Evolutionary conservation across 768 basidiomycete species (phyloP).

Genomic region (Auricularia heimuer): DNA sequence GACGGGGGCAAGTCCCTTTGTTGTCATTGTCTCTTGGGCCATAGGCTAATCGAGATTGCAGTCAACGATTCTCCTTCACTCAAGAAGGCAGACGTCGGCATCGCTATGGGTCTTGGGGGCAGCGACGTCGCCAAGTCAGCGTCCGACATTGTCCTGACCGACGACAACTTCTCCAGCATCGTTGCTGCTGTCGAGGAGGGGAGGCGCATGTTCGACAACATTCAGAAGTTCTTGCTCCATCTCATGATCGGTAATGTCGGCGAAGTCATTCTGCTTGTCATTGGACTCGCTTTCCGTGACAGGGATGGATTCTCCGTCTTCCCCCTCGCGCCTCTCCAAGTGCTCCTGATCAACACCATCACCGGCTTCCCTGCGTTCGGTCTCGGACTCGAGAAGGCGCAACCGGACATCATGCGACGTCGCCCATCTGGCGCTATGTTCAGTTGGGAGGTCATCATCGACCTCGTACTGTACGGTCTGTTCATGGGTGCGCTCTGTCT

Average conservation of each 20-base stretch:
- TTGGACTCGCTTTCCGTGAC: conserved; percentile 50
- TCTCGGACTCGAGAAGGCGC: conserved; percentile 42
- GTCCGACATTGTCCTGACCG: conserved; percentile 52
- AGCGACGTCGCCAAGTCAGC: conserved; percentile 50
- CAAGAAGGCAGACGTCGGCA: conserved; percentile 47
- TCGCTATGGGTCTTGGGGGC: conserved; percentile 50
- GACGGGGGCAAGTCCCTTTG: conserved; percentile 13
- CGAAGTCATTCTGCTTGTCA: conserved; percentile 42
- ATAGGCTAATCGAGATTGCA: conserved; percentile 20
- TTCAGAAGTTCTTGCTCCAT: conserved; percentile 46
- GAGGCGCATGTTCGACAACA: conserved; percentile 47
- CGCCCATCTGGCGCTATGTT: conserved; percentile 32
- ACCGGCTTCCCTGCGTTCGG: conserved; percentile 48
- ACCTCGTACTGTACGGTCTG: conserved; percentile 28
- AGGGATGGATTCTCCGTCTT: conserved; percentile 38
- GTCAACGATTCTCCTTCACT: conserved; percentile 53
- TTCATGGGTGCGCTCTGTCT: conserved; percentile 24
- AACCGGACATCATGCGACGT: conserved; percentile 39
- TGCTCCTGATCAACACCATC: conserved; percentile 46
- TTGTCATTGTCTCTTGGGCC: neutral
- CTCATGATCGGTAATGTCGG: conserved; percentile 45
- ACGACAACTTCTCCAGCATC: conserved; percentile 59
- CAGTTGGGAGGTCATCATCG: conserved; percentile 23
- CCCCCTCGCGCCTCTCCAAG: conserved; percentile 44
- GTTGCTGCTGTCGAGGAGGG: conserved; percentile 57